Evolutionary conservation across 164 flowering plant species (phyloP).

Genomic region (Chimonanthus salicifolius): DNA sequence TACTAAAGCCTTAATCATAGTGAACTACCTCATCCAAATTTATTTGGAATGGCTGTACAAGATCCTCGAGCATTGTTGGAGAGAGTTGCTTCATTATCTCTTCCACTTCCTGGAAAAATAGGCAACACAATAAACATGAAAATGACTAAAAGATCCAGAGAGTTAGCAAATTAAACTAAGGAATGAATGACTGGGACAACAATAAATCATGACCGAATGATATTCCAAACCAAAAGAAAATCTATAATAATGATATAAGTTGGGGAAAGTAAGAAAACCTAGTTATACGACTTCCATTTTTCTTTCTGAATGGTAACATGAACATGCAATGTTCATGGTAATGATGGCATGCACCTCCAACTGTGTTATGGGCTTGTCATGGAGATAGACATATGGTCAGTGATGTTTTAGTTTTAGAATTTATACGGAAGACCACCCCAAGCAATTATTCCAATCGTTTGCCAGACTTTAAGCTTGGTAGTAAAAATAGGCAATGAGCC

Average conservation of each 20-base stretch:
- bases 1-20: not conserved
- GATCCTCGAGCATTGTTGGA: slow-evolving; percentile 87
- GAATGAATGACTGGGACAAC: too few species aligned
- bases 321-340: too few species aligned
- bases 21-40: slow-evolving; percentile 61
- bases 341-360: not conserved
- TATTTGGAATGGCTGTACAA: slow-evolving; percentile 67
- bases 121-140: not conserved
- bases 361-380: not conserved
- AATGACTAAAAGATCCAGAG: too few species aligned
- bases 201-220: too few species aligned
- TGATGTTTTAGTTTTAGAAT: too few species aligned
- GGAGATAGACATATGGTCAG: not conserved
- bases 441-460: not conserved
- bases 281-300: too few species aligned
- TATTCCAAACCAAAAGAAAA: too few species aligned
- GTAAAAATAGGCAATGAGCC: too few species aligned
- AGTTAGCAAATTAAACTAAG: too few species aligned
- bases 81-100: slow-evolving; percentile 58
- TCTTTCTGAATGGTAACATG: too few species aligned
- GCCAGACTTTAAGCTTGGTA: not conserved
- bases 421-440: not conserved
- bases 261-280: too few species aligned
- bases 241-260: too few species aligned
- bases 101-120: slow-evolving; percentile 60